These are phyloP conservation scores for Coniosporium tulheliwenetii DNA, from an alignment of 2,329 filamentous ascomycete species.

Conservation along the genomic window DNA sequence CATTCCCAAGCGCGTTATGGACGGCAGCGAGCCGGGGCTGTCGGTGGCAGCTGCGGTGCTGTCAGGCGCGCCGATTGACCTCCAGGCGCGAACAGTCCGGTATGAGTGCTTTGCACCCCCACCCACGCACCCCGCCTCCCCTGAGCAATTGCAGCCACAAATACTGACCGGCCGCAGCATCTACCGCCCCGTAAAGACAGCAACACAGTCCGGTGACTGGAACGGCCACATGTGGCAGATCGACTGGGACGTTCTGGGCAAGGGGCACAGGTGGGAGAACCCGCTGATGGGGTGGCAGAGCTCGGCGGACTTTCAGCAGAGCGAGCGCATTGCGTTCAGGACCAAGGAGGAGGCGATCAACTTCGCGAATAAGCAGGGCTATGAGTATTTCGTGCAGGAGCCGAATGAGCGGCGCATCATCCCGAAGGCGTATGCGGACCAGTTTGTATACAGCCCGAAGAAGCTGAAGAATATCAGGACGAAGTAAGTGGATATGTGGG, in stretches of 20 bases:
- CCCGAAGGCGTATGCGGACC: constrained; percentile 93
- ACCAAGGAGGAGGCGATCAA: constrained; percentile 85
- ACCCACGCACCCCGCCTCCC: neutral
- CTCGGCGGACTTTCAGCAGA: constrained; percentile 87
- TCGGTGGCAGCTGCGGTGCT: constrained; percentile 68
- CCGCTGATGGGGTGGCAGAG: constrained; percentile 98
- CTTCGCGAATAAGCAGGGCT: constrained; percentile 97
- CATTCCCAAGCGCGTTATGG: constrained; percentile 75
- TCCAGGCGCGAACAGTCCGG: constrained; percentile 89
- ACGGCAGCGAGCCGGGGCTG: constrained; percentile 70
- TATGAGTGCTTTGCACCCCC: constrained; percentile 28
- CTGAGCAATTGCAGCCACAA: neutral
- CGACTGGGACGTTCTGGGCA: constrained; percentile 91
- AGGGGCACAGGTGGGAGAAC: constrained; percentile 97
- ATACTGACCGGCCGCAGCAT: constrained; percentile 43
- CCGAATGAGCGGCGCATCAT: constrained; percentile 74
- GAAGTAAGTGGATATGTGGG: constrained; percentile 43
- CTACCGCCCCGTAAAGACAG: constrained; percentile 81
- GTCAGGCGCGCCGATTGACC: constrained; percentile 82
- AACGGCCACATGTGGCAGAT: constrained; percentile 79
- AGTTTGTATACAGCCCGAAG: constrained; percentile 72
- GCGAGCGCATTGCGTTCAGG: constrained; percentile 79
- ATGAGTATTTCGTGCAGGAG: constrained; percentile 98
- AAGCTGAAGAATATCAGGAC: constrained; percentile 72
- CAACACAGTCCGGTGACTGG: constrained; percentile 88